Evolutionary conservation across 495 filamentous ascomycete species (phyloP), one percentile per base, ranked within the genome.

Genomic region (Daldinia concentrica): DNA sequence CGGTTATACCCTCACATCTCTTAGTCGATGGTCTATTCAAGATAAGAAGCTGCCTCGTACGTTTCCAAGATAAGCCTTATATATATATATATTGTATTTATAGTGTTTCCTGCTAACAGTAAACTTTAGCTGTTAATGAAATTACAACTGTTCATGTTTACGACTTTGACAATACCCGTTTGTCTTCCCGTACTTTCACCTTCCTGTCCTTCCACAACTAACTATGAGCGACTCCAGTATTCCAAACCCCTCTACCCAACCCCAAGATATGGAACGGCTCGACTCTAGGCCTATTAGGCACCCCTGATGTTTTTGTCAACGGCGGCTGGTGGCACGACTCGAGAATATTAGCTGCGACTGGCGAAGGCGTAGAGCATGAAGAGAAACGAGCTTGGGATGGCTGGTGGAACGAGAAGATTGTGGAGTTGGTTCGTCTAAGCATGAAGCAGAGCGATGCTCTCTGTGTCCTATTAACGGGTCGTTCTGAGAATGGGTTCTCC

Each of bases 241-340:
- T 99, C 81, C 85, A 90, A 72, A 95, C 89, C 22, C 95, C 95
- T 19, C 83, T 97, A 7, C 95, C 95, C 0, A 98, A 98, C 71
- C 88, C 88, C 1, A 92, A 93, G 73, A 77, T 99, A 68, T 99
- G 95, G 95, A 91, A 91, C 58, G 83, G 84, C 2, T 81, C 82
- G 7, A 95, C 93, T 0, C 88, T 95, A 36, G 91, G 91, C 6
- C 86, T 89, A 58, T 83, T 99, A 6, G 87, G 92, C 68, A 86
- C 86, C 26, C 89, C 90, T 62, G 90, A 95, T 62, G 83, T 85
- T 57, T 94, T 99, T 62, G 81, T 89, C 30, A 91, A 90, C 68
- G 95, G 95, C 62, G 95, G 96, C 34, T 99, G 95, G 95, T 99
- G 95, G 95, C 95, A 99, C 79, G 93, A 98, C 75, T 82, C 89